A percentile compares a stretch with the other conserved stretches of the same genome.
phyloP scores from a whole-genome alignment of 2,329 filamentous ascomycete species.

The Hymenoscyphus infarciens region DNA sequence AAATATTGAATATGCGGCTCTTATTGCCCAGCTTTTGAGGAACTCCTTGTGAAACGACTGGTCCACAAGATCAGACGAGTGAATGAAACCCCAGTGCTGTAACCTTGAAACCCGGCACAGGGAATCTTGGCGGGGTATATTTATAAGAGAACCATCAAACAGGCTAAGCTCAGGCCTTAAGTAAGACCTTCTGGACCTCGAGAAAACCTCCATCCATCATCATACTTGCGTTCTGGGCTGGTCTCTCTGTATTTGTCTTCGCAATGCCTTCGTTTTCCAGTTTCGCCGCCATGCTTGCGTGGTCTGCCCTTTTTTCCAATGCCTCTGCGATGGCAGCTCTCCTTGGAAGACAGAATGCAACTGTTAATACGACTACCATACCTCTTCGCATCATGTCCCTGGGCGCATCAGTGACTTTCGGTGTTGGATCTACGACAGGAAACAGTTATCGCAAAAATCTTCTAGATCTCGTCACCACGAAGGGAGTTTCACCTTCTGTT shows the following conservation, averaged over 20 bases:
- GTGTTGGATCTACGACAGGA: constrained; percentile 31
- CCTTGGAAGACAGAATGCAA: neutral
- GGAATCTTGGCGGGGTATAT: neutral
- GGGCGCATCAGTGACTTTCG: constrained; percentile 37
- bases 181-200: neutral
- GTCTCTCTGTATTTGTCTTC: neutral
- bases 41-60: neutral
- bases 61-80: constrained; percentile 1
- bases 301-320: neutral
- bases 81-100: neutral
- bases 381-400: constrained; percentile 32
- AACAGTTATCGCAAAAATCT: constrained; percentile 39
- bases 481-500: constrained; percentile 18
- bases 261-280: neutral
- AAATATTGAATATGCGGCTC: neutral
- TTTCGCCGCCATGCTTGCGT: neutral
- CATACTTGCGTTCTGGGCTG: neutral
- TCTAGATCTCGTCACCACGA: constrained; percentile 19
- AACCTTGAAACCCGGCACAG: neutral
- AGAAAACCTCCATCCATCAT: neutral
- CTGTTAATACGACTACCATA: constrained; percentile 1
- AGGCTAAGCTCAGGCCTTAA: neutral
- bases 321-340: neutral
- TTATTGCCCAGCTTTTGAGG: neutral
- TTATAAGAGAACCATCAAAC: neutral